Base-by-base conservation (phyloP, 768 basidiomycete genomes). In the Russula compacta region DNA sequence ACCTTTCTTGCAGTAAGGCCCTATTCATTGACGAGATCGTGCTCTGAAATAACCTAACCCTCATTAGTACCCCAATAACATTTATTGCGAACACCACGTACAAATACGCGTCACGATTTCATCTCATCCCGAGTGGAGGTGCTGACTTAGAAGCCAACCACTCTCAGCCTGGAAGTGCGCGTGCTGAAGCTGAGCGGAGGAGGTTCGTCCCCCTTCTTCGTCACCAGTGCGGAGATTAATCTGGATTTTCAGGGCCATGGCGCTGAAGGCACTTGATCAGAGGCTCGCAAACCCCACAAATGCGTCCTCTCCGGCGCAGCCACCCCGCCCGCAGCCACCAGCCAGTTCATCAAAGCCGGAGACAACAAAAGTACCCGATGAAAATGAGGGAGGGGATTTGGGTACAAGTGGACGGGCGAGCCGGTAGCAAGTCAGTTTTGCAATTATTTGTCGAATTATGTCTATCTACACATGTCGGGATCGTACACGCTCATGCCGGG, bases 141-240 rank as follows among this genome's bases (percentile, higher is more conserved):
- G 61, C 79, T 42, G 92, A 94, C 68, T 62, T 90, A 40, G 92
- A 94, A 70, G 78, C 80, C 61, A 89, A 84, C 10, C 94, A 92
- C 70, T 77, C 74, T 44, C 84, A 84, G 67, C 78, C 89, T 39
- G 94, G 92, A 14, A 89, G 86, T 69, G 86, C 93, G 19, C 81
- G 97, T 38, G 97, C 97, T 21, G 97, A 99, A 74, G 97, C 97
- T 19, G 97, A 99, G 76, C 79, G 97, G 61, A 78, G 95, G 77
- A 82, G 95, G 94, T 94, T 64, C 59, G 83, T 60, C 11, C 59
- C 29, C 64, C 56, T 58, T n/a, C 54, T 24, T 50, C 7, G 32
- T 38, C 12, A 58, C 12, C 15, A n/a, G 15, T 12, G 21, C 10
- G 8, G 49, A 48, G 6, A 12, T 15, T 57, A 10, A 66, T 56